Evolutionary conservation across 2,329 filamentous ascomycete genomes (phyloP).

Genomic region (Elsinoe batatas): DNA sequence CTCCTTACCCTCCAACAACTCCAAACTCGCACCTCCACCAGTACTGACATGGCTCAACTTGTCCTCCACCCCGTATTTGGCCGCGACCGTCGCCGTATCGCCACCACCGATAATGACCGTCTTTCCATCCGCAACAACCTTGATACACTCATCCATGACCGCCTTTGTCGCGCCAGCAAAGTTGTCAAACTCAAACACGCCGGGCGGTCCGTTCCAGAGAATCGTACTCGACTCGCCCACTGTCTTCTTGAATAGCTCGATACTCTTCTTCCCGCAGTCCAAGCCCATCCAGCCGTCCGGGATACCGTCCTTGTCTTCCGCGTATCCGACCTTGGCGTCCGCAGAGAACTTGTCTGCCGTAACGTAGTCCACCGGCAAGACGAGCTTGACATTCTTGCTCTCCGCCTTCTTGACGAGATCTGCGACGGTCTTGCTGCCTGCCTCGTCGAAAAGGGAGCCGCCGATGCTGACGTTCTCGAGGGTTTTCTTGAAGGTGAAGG

Average conservation of each 20-base stretch:
- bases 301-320: slow-evolving; percentile 80
- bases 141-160: slow-evolving; percentile 80
- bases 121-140: slow-evolving; percentile 70
- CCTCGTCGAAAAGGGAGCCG: slow-evolving; percentile 84
- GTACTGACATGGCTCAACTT: slow-evolving; percentile 98
- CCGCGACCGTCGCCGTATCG: slow-evolving; percentile 94
- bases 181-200: slow-evolving; percentile 94
- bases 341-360: slow-evolving; percentile 90
- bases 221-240: slow-evolving; percentile 89
- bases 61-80: slow-evolving; percentile 91
- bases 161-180: slow-evolving; percentile 89
- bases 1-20: slow-evolving; percentile 96
- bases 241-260: slow-evolving; percentile 78
- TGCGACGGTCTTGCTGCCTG: slow-evolving; percentile 81
- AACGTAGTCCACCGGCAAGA: slow-evolving; percentile 89
- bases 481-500: slow-evolving; percentile 99
- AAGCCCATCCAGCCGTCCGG: slow-evolving; percentile 98
- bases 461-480: slow-evolving; percentile 84
- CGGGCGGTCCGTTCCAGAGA: slow-evolving; percentile 95
- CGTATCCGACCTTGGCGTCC: slow-evolving; percentile 69
- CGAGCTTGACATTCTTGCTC: slow-evolving; percentile 89
- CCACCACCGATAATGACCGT: slow-evolving; percentile 98
- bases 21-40: slow-evolving; percentile 86
- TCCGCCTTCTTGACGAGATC: slow-evolving; percentile 90
- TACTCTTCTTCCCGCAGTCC: slow-evolving; percentile 81